Conservation (phyloP, 2,329 filamentous ascomycete species). For the Botrytis aclada region DNA sequence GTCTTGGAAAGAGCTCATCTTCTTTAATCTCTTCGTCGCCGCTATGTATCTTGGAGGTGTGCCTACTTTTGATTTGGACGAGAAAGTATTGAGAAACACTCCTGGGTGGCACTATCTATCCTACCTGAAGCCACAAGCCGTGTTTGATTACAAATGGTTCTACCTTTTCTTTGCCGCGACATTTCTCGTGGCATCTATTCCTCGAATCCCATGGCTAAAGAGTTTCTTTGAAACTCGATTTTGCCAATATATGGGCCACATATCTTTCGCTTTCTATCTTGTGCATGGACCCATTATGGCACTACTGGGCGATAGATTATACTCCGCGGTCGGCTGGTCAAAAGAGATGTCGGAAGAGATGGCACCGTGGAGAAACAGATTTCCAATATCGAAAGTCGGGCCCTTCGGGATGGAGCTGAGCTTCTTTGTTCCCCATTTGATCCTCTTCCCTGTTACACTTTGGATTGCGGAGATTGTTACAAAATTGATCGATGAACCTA, state of each 20-base stretch:
- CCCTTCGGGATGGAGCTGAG: slow-evolving; percentile 59
- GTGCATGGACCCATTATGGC: slow-evolving; percentile 61
- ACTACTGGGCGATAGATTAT: slow-evolving; percentile 40
- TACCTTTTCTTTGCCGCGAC: slow-evolving; percentile 60
- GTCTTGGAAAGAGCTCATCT: slow-evolving; percentile 50
- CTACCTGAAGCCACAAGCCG: slow-evolving; percentile 61
- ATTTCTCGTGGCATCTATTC: slow-evolving; percentile 53
- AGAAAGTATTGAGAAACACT: slow-evolving; percentile 49
- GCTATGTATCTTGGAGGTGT: slow-evolving; percentile 59
- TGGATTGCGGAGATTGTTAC: slow-evolving; percentile 57
- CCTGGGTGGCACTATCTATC: slow-evolving; percentile 46
- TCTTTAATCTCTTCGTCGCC: slow-evolving; percentile 49
- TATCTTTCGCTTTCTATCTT: slow-evolving; percentile 62
- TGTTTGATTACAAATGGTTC: slow-evolving; percentile 66
- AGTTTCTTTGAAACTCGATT: slow-evolving; percentile 56
- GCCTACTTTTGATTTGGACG: slow-evolving; percentile 51
- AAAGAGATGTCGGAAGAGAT: slow-evolving; percentile 37
- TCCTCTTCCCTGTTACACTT: slow-evolving; percentile 58
- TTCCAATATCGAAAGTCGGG: slow-evolving; percentile 53
- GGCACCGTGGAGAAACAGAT: slow-evolving; percentile 53
- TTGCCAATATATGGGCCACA: slow-evolving; percentile 59
- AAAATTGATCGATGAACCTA: slow-evolving; percentile 56
- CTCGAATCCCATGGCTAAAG: slow-evolving; percentile 57
- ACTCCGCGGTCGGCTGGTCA: slow-evolving; percentile 14
- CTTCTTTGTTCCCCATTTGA: slow-evolving; percentile 57